Evolutionary conservation across 2,329 filamentous ascomycete species (phyloP).

Genomic region (Basipetospora chlamydospora): DNA sequence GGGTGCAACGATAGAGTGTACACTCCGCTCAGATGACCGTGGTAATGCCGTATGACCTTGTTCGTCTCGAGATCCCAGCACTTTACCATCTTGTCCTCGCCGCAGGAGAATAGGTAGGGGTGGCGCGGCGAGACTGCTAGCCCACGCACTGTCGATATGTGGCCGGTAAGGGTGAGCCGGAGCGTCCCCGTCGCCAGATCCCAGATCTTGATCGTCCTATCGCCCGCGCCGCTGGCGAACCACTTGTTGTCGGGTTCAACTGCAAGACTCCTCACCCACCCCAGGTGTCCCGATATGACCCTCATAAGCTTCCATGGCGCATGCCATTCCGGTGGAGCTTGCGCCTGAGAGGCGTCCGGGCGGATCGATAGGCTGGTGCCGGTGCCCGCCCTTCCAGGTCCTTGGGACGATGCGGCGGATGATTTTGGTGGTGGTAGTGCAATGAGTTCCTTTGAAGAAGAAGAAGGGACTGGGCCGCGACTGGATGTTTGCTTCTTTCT

Average conservation of each 20-base stretch:
- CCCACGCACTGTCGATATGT: slow-evolving; percentile 86
- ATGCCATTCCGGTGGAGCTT: slow-evolving; percentile 81
- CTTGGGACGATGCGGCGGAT: not conserved
- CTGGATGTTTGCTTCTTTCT: slow-evolving; percentile 1
- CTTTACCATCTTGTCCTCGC: slow-evolving; percentile 99
- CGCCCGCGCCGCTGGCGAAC: slow-evolving; percentile 92
- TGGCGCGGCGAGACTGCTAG: slow-evolving; percentile 85
- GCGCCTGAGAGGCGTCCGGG: slow-evolving; percentile 6
- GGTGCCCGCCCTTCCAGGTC: not conserved
- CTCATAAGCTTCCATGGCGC: slow-evolving; percentile 97
- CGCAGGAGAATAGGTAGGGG: slow-evolving; percentile 94
- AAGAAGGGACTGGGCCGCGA: slow-evolving; percentile 22
- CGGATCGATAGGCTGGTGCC: not conserved
- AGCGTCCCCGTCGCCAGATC: slow-evolving; percentile 81
- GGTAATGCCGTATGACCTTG: slow-evolving; percentile 95
- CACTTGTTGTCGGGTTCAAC: slow-evolving; percentile 95
- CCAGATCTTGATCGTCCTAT: slow-evolving; percentile 98
- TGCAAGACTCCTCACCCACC: slow-evolving; percentile 81
- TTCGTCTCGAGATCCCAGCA: slow-evolving; percentile 99
- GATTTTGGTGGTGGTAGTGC: slow-evolving; percentile 27
- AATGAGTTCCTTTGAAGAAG: slow-evolving; percentile 24
- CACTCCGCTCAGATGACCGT: slow-evolving; percentile 90
- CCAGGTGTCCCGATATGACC: slow-evolving; percentile 90
- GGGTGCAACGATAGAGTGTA: slow-evolving; percentile 91
- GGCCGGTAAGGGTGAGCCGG: slow-evolving; percentile 75